These are phyloP conservation scores for Parietichytrium sp. DNA, from an alignment of 108 stramenopile species.

Conservation along the genomic window DNA sequence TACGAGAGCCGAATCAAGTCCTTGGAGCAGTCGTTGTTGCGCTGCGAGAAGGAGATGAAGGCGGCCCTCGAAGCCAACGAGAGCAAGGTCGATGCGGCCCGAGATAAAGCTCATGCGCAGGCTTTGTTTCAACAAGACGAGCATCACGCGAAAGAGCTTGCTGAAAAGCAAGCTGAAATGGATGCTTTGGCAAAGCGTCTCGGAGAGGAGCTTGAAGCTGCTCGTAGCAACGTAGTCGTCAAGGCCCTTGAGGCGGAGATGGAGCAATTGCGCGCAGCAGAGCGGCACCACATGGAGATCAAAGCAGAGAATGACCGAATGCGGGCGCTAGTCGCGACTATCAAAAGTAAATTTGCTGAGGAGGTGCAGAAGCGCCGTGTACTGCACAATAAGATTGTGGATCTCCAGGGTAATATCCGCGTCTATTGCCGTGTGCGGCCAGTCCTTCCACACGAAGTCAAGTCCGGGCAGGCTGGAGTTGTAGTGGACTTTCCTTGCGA, in stretches of 20 bases:
- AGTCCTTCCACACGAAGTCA: constrained; percentile 45
- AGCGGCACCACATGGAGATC: constrained; percentile 2
- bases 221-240: background rate
- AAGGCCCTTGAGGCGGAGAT: background rate
- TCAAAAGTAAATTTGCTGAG: background rate
- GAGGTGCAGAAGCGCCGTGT: constrained; percentile 39
- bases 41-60: constrained; percentile 34
- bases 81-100: background rate
- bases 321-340: background rate
- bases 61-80: background rate
- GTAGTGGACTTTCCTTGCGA: background rate
- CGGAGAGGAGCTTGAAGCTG: too few species aligned
- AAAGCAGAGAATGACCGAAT: too few species aligned
- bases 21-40: background rate
- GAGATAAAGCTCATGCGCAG: constrained; percentile 8
- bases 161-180: background rate
- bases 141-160: background rate
- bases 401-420: constrained; percentile 67
- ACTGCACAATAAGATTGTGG: constrained; percentile 56
- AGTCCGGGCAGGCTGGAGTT: constrained; percentile 19
- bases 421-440: constrained; percentile 63
- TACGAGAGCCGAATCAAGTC: background rate
- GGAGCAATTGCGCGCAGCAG: background rate
- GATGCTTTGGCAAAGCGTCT: background rate
- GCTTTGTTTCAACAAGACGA: background rate